Evolutionary conservation across 352 stramenopile genomes (phyloP).

Genomic region (Paralagenidium karlingii): DNA sequence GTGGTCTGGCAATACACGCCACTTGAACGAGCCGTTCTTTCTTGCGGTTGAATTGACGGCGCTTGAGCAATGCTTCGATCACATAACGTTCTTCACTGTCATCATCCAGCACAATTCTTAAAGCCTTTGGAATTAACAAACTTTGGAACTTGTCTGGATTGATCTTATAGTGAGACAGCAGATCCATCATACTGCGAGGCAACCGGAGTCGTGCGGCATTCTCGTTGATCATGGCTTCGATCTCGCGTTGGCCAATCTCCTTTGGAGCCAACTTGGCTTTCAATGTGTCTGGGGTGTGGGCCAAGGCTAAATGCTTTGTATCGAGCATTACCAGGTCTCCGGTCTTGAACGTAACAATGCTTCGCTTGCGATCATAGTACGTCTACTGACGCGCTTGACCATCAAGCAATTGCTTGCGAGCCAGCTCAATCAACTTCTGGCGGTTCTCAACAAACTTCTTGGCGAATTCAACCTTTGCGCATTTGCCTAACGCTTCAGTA

Average conservation of each 20-base stretch:
- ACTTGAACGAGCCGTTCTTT: neutral
- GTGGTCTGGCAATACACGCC: neutral
- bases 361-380: neutral
- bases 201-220: neutral
- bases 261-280: neutral
- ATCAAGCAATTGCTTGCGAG: neutral
- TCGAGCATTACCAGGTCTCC: neutral
- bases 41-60: constrained; percentile 1
- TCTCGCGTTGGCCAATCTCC: neutral
- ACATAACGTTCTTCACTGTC: neutral
- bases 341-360: neutral
- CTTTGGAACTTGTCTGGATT: neutral
- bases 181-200: neutral
- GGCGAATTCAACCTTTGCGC: neutral
- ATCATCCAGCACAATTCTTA: neutral
- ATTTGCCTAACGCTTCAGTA: neutral
- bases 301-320: neutral
- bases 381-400: neutral
- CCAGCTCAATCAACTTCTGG: neutral
- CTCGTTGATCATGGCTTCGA: neutral
- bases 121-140: neutral
- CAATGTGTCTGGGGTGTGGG: neutral
- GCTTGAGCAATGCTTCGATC: constrained; percentile 1
- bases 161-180: neutral
- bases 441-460: neutral